Percentiles rank a stretch among this genome's conserved stretches.
Evolutionary conservation across 129 eudicot genomes (phyloP).

Genomic region (Mikania micrantha): DNA sequence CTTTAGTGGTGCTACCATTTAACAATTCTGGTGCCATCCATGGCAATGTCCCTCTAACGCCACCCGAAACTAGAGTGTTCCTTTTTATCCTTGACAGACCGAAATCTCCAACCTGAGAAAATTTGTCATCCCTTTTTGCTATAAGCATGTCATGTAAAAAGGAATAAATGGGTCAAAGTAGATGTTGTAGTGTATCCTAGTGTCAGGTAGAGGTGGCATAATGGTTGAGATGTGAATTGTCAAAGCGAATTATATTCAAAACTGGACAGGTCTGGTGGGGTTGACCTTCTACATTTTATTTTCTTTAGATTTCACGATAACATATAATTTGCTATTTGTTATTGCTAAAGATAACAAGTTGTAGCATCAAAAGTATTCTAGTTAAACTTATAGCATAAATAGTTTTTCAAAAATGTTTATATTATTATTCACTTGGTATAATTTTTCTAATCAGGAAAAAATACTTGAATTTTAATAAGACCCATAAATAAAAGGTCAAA

Average conservation of each 20-base stretch:
- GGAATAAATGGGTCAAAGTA: neutral
- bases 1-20: constrained; percentile 73
- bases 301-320: neutral
- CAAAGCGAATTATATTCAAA: neutral
- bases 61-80: constrained; percentile 88
- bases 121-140: neutral
- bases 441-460: neutral
- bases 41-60: constrained; percentile 88
- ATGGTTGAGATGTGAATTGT: neutral
- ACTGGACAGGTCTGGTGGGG: neutral
- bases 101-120: constrained; percentile 78
- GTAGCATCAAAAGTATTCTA: neutral
- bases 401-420: neutral
- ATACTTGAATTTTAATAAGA: neutral
- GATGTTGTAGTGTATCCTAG: neutral
- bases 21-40: constrained; percentile 98
- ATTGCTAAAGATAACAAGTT: neutral
- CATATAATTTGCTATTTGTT: neutral
- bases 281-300: neutral
- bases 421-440: neutral
- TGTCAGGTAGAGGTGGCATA: neutral
- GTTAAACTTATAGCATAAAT: neutral
- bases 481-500: neutral
- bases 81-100: constrained; percentile 83
- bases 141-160: neutral